phyloP scores from a whole-genome alignment of 352 stramenopile genomes.

The Phytophthora fragariaefolia region DNA sequence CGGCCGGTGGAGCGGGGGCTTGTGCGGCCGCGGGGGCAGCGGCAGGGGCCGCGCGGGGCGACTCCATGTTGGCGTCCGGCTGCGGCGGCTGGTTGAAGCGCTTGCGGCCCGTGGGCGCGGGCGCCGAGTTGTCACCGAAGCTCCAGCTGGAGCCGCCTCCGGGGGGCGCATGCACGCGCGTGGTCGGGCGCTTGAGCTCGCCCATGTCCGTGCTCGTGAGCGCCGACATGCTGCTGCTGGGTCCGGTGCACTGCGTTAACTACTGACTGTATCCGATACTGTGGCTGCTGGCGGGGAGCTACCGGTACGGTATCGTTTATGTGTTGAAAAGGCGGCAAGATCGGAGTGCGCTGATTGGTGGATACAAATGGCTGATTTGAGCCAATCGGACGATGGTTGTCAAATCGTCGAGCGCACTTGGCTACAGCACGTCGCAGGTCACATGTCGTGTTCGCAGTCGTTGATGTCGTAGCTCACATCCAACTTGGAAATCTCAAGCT shows the following conservation, averaged over 20 bases:
- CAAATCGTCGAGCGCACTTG: neutral
- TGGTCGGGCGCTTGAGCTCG: slow-evolving; percentile 85
- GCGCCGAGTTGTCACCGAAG: slow-evolving; percentile 52
- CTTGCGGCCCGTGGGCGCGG: slow-evolving; percentile 32
- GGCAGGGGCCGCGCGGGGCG: slow-evolving; percentile 36
- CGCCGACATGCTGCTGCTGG: slow-evolving; percentile 68
- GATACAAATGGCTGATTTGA: neutral
- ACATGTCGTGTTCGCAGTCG: neutral
- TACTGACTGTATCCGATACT: no score
- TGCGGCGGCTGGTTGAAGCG: slow-evolving; percentile 35
- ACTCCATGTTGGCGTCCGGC: slow-evolving; percentile 52
- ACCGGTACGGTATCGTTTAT: no score
- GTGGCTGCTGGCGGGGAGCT: no score
- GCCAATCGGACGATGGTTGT: neutral
- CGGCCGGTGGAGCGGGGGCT: slow-evolving; percentile 10
- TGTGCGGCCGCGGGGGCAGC: slow-evolving; percentile 24
- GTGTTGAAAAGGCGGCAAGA: slow-evolving; percentile 13
- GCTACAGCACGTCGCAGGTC: neutral
- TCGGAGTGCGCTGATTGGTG: slow-evolving; percentile 6
- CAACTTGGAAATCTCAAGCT: neutral
- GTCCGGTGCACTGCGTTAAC: no score
- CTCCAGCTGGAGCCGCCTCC: slow-evolving; percentile 85
- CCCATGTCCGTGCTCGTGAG: slow-evolving; percentile 85
- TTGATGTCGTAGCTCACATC: neutral
- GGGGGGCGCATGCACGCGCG: slow-evolving; percentile 80